Conservation (phyloP, 306 rosid genomes). For the Corylus avellana region DNA sequence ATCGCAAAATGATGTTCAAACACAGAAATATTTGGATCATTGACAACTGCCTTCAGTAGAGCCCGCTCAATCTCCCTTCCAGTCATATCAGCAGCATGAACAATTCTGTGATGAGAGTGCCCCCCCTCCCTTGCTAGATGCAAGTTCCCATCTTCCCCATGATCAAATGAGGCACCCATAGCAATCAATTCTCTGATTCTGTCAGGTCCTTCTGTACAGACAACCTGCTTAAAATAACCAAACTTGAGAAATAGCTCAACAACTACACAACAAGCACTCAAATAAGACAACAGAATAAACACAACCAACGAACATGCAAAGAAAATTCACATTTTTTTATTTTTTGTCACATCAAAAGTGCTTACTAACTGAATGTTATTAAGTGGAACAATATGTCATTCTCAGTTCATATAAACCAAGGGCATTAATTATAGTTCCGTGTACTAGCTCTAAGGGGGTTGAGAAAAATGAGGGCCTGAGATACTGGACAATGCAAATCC, state of each 20-base stretch:
- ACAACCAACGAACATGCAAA: background rate
- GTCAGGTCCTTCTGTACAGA: slow-evolving; percentile 97
- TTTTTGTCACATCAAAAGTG: background rate
- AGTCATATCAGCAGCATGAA: slow-evolving; percentile 97
- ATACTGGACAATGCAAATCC: background rate
- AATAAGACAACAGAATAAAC: background rate
- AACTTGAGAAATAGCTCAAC: slow-evolving; percentile 14
- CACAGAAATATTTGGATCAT: slow-evolving; percentile 76
- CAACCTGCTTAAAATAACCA: slow-evolving; percentile 64
- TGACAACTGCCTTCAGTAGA: slow-evolving; percentile 58
- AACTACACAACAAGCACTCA: slow-evolving; percentile 11
- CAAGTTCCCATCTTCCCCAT: slow-evolving; percentile 90
- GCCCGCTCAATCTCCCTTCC: slow-evolving; percentile 94
- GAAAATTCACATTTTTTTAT: background rate
- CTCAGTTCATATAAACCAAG: background rate
- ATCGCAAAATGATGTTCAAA: slow-evolving; percentile 91
- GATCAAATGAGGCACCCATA: slow-evolving; percentile 94
- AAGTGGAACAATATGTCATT: background rate
- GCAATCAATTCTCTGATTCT: slow-evolving; percentile 88
- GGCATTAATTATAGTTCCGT: background rate
- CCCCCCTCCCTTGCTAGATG: slow-evolving; percentile 93
- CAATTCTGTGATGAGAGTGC: slow-evolving; percentile 85
- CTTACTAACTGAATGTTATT: background rate
- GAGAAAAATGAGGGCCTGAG: background rate
- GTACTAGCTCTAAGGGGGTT: background rate